Conservation (phyloP, 164 flowering plant species). For the Annona cherimola region DNA sequence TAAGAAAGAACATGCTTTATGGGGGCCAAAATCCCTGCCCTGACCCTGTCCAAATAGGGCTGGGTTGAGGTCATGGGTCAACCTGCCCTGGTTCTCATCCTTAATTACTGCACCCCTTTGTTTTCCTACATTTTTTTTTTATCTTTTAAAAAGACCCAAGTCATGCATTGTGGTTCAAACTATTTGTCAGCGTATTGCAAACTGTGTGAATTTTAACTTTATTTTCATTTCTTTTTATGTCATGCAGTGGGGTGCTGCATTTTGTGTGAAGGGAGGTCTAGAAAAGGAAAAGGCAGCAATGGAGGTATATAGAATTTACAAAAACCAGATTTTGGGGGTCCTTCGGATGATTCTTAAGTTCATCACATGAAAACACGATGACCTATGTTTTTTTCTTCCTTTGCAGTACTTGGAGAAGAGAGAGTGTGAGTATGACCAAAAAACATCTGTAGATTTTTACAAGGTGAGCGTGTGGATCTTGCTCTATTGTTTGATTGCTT, state of each 20-base stretch:
- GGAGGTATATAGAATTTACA: conserved; percentile 49
- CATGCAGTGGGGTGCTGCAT: conserved; percentile 95
- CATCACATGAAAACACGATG: not conserved
- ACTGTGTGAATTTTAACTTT: conserved; percentile 4
- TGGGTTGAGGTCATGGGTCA: too few relatives aligned
- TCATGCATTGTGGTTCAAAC: not conserved
- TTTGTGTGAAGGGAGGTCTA: conserved; percentile 76
- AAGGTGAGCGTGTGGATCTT: conserved; percentile 37
- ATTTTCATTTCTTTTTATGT: not conserved
- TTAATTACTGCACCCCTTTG: too few relatives aligned
- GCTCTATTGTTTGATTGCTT: not conserved
- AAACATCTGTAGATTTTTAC: conserved; percentile 73
- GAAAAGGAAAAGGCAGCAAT: conserved; percentile 74
- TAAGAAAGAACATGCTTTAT: too few relatives aligned
- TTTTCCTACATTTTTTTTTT: too few relatives aligned
- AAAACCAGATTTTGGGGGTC: not conserved
- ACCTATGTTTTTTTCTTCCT: conserved; percentile 7
- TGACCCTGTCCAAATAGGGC: too few relatives aligned
- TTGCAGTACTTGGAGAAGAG: conserved; percentile 85
- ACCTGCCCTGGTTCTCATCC: too few relatives aligned
- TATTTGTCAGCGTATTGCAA: not conserved
- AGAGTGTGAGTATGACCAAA: conserved; percentile 89
- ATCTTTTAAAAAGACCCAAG: not conserved
- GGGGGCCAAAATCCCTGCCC: too few relatives aligned
- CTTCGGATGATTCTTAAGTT: not conserved